Conservation (phyloP, 768 basidiomycete genomes). For the Mycena amicta region DNA sequence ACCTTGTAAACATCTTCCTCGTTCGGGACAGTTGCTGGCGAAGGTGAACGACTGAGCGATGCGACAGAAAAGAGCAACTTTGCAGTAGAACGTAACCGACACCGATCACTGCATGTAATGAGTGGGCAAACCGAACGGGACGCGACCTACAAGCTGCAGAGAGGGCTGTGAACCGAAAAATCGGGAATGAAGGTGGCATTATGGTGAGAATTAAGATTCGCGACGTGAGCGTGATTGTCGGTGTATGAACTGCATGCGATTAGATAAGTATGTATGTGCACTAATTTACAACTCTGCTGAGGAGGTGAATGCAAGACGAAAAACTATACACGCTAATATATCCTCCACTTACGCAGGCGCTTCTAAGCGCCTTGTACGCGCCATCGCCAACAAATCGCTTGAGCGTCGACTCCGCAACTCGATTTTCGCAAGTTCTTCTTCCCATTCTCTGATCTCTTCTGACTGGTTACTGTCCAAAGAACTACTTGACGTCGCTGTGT, state of each 20-base stretch:
- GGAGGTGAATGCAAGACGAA: too few relatives aligned
- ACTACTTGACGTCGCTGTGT: slow-evolving; percentile 30
- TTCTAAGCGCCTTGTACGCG: not conserved
- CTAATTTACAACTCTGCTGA: too few relatives aligned
- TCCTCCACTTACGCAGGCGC: not conserved
- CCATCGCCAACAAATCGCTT: slow-evolving; percentile 44
- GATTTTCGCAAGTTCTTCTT: slow-evolving; percentile 73
- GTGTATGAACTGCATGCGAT: too few relatives aligned
- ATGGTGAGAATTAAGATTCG: too few relatives aligned
- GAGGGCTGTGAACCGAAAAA: slow-evolving; percentile 22
- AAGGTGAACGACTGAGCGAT: not conserved
- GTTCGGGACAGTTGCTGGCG: slow-evolving; percentile 50
- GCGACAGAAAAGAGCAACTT: slow-evolving; percentile 15
- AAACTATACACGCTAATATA: too few relatives aligned
- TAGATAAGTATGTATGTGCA: too few relatives aligned
- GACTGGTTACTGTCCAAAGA: slow-evolving; percentile 33
- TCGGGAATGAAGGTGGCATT: slow-evolving; percentile 3
- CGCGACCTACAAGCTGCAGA: slow-evolving; percentile 14
- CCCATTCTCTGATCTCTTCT: slow-evolving; percentile 66
- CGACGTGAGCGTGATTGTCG: too few relatives aligned
- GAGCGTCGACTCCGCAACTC: slow-evolving; percentile 60
- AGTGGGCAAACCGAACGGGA: slow-evolving; percentile 5
- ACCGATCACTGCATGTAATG: slow-evolving; percentile 14
- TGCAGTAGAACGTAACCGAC: slow-evolving; percentile 21
- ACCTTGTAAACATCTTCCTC: slow-evolving; percentile 60